These are phyloP conservation scores for Penicillium angulare DNA, from an alignment of 495 filamentous ascomycete genomes.

Conservation along the genomic window DNA sequence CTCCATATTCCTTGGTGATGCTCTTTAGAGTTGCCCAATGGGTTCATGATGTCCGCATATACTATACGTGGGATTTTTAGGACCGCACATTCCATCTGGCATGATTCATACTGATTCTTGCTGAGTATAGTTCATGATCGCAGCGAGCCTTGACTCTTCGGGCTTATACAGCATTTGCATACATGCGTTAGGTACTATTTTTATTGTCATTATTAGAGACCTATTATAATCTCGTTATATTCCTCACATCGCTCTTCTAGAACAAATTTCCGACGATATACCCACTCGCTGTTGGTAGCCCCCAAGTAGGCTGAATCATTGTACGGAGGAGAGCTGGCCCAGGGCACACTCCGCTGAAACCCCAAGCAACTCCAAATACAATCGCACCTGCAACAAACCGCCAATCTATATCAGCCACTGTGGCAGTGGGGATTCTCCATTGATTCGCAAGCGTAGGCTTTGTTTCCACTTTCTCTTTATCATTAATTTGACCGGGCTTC, in stretches of 20 bases:
- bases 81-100: neutral
- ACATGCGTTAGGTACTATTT: too few relatives aligned
- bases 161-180: neutral
- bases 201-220: too few relatives aligned
- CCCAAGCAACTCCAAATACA: conserved; percentile 57
- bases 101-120: conserved; percentile 4
- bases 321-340: conserved; percentile 52
- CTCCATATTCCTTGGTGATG: conserved; percentile 13
- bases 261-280: conserved; percentile 44
- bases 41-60: neutral
- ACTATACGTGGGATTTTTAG: neutral
- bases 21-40: neutral
- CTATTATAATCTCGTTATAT: too few relatives aligned
- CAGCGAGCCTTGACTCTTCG: neutral
- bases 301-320: conserved; percentile 50
- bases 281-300: conserved; percentile 46
- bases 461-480: conserved; percentile 11
- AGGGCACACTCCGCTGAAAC: conserved; percentile 54
- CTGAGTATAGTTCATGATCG: conserved; percentile 2
- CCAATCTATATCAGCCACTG: conserved; percentile 51
- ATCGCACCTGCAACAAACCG: conserved; percentile 51
- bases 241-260: conserved; percentile 11
- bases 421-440: conserved; percentile 48
- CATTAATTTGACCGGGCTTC: conserved; percentile 28
- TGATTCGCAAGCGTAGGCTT: conserved; percentile 41